phyloP scores from a whole-genome alignment of 495 filamentous ascomycete species.

The Aspergillus heteromorphus region DNA sequence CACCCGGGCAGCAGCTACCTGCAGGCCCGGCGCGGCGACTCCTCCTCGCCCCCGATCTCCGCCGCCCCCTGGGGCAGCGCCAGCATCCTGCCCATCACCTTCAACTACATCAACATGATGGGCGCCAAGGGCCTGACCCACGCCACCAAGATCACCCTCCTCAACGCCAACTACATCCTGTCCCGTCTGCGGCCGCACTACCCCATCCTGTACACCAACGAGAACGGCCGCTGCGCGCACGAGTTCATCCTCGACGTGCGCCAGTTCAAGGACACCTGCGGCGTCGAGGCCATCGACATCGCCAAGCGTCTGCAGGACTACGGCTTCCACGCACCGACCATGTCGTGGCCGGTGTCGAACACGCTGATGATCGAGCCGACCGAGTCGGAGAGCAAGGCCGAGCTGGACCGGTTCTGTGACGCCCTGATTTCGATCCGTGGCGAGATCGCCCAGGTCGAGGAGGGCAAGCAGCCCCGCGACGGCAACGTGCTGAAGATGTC shows the following conservation, averaged over 20 bases:
- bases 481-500: constrained; percentile 92
- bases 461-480: constrained; percentile 68
- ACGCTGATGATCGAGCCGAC: constrained; percentile 99
- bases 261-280: constrained; percentile 74
- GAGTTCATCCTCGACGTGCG: constrained; percentile 97
- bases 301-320: constrained; percentile 98
- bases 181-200: constrained; percentile 86
- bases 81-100: constrained; percentile 92
- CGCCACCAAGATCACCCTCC: constrained; percentile 87
- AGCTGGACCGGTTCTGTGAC: constrained; percentile 92
- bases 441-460: constrained; percentile 83
- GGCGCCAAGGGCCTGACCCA: constrained; percentile 84
- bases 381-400: constrained; percentile 87
- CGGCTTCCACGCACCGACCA: constrained; percentile 96
- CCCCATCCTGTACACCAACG: constrained; percentile 87
- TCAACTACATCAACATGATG: constrained; percentile 99
- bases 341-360: constrained; percentile 95
- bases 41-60: constrained; percentile 60
- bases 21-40: constrained; percentile 57
- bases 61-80: constrained; percentile 90
- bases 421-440: constrained; percentile 82
- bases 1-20: constrained; percentile 54
- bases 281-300: constrained; percentile 92
- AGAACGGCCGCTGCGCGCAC: constrained; percentile 83
- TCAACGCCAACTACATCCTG: constrained; percentile 98